Conservation (phyloP, 345 rosid species). For the Eucalyptus paniculata region DNA sequence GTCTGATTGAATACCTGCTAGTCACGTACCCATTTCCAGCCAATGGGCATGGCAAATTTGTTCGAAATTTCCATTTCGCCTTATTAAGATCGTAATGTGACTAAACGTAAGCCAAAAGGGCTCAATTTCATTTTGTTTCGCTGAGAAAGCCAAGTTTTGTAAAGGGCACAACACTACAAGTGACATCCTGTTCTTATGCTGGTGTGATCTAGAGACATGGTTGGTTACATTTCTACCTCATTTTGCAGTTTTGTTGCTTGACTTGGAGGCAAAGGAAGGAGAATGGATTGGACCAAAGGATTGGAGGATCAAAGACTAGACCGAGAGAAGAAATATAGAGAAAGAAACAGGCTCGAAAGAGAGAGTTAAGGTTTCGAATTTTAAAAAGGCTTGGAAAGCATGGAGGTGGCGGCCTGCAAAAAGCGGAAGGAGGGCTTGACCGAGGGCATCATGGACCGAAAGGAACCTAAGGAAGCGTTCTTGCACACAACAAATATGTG, state of each 20-base stretch:
- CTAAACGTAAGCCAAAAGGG: neutral
- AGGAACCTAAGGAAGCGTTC: neutral
- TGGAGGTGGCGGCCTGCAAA: neutral
- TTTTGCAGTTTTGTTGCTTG: neutral
- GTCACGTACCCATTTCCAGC: neutral
- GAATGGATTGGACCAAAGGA: neutral
- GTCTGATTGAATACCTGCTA: neutral
- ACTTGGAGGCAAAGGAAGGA: neutral
- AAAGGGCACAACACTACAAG: neutral
- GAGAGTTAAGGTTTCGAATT: neutral
- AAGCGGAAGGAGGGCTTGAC: neutral
- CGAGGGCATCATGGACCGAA: too few species aligned
- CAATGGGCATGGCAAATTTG: neutral
- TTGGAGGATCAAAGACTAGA: neutral
- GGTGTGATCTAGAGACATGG: neutral
- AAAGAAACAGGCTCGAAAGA: neutral
- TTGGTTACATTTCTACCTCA: neutral
- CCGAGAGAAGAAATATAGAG: neutral
- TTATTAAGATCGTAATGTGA: accelerated
- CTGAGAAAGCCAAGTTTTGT: too few species aligned
- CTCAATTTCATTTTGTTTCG: neutral
- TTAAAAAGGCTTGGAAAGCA: neutral
- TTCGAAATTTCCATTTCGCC: neutral
- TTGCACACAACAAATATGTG: neutral
- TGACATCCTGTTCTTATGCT: neutral